A percentile compares a stretch with the other conserved stretches of the same genome.
phyloP scores from a whole-genome alignment of 2,329 filamentous ascomycete genomes.

The Trematosphaeria pertusa region DNA sequence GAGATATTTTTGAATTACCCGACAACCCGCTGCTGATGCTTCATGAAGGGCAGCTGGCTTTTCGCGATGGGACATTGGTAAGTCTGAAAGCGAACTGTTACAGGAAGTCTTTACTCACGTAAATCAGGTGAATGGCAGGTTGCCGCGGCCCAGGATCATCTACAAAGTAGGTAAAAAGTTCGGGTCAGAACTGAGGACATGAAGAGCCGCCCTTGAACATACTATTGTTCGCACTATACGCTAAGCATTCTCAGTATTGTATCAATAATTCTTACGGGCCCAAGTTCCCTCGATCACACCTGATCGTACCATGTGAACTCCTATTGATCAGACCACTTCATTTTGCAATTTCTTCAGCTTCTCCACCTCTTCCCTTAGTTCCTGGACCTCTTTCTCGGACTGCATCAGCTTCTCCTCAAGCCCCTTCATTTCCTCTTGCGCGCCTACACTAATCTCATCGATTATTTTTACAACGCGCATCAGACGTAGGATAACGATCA shows the following conservation, averaged over 20 bases:
- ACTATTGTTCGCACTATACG: too few species aligned
- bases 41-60: slow-evolving; percentile 35
- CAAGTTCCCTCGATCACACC: too few species aligned
- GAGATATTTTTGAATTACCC: slow-evolving; percentile 30
- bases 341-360: slow-evolving; percentile 15
- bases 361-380: slow-evolving; percentile 52
- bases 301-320: too few species aligned
- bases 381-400: slow-evolving; percentile 57
- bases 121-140: slow-evolving; percentile 27
- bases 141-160: slow-evolving; percentile 27
- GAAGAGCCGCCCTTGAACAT: too few species aligned
- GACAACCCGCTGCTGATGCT: slow-evolving; percentile 31
- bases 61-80: slow-evolving; percentile 34
- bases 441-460: slow-evolving; percentile 70
- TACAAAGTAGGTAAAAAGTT: slow-evolving; percentile 32
- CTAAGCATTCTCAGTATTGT: too few species aligned
- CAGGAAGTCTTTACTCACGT: too few species aligned
- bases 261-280: too few species aligned
- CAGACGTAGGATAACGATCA: slow-evolving; percentile 71
- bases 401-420: slow-evolving; percentile 61
- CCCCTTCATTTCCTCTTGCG: slow-evolving; percentile 67
- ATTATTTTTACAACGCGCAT: slow-evolving; percentile 76
- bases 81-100: too few species aligned
- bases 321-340: too few species aligned
- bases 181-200: slow-evolving; percentile 21